A percentile compares a stretch with the other conserved stretches of the same genome.
Evolutionary conservation across 2,329 filamentous ascomycete genomes (phyloP).

Genomic region (Colletotrichum sp.): DNA sequence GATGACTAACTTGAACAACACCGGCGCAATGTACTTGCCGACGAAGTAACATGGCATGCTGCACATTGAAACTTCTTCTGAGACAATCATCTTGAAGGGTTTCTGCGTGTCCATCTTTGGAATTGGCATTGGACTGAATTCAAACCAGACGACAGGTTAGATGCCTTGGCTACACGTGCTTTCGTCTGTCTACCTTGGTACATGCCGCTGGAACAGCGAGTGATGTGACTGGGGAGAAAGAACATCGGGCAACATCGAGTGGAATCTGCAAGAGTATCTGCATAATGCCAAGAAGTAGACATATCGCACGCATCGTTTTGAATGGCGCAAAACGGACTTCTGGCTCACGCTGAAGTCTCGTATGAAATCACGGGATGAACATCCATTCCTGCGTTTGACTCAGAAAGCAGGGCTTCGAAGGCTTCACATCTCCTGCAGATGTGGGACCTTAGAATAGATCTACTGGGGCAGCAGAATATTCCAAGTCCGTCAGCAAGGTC

Average conservation of each 20-base stretch:
- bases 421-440: background rate
- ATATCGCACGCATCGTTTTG: background rate
- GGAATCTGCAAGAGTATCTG: background rate
- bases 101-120: background rate
- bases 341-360: background rate
- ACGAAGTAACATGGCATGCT: background rate
- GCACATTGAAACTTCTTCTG: background rate
- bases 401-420: background rate
- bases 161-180: background rate
- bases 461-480: background rate
- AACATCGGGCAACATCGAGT: background rate
- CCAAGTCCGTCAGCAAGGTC: background rate
- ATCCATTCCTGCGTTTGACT: background rate
- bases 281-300: background rate
- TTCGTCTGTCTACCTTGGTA: background rate
- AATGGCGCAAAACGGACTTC: background rate
- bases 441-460: background rate
- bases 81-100: background rate
- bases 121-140: background rate
- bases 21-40: background rate
- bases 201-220: background rate
- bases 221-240: background rate
- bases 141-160: background rate
- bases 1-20: background rate
- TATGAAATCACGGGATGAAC: background rate